These are phyloP conservation scores for Selaginella tamariscina DNA, from an alignment of 75 land plant species.

Conservation along the genomic window DNA sequence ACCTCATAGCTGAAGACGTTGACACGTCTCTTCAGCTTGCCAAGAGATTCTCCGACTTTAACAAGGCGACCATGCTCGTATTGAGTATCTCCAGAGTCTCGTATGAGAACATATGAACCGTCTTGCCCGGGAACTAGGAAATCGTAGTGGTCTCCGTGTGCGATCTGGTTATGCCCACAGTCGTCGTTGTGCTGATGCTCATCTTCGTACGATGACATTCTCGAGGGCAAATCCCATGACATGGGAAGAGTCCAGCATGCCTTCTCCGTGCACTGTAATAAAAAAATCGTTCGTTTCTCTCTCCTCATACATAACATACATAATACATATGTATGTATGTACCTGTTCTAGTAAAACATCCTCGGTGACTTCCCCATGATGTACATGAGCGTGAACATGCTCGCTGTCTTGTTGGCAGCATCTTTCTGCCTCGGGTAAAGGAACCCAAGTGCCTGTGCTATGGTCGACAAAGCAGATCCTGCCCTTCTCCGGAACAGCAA, in stretches of 20 bases:
- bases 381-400: slow-evolving; percentile 34
- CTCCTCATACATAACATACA: background rate
- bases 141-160: slow-evolving; percentile 32
- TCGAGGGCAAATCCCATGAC: background rate
- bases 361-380: slow-evolving; percentile 26
- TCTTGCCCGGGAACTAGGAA: slow-evolving; percentile 25
- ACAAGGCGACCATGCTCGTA: slow-evolving; percentile 29
- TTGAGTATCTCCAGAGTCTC: background rate
- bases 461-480: slow-evolving; percentile 27
- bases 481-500: slow-evolving; percentile 11
- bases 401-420: slow-evolving; percentile 28
- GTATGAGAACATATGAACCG: slow-evolving; percentile 21
- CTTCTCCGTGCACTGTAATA: slow-evolving; percentile 13
- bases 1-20: slow-evolving; percentile 26
- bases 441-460: background rate
- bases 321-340: background rate
- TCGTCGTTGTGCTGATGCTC: slow-evolving; percentile 21
- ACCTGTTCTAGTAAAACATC: slow-evolving; percentile 33
- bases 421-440: slow-evolving; percentile 11
- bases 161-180: slow-evolving; percentile 29
- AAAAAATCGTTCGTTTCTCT: too few relatives aligned
- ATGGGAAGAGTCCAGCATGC: background rate
- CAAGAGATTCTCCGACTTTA: slow-evolving; percentile 30
- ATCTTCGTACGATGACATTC: background rate
- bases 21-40: slow-evolving; percentile 19